Evolutionary conservation across 805 yeast genomes (phyloP), one percentile per base, ranked within the genome.

Genomic region (Wickerhamiella allomyrinae): DNA sequence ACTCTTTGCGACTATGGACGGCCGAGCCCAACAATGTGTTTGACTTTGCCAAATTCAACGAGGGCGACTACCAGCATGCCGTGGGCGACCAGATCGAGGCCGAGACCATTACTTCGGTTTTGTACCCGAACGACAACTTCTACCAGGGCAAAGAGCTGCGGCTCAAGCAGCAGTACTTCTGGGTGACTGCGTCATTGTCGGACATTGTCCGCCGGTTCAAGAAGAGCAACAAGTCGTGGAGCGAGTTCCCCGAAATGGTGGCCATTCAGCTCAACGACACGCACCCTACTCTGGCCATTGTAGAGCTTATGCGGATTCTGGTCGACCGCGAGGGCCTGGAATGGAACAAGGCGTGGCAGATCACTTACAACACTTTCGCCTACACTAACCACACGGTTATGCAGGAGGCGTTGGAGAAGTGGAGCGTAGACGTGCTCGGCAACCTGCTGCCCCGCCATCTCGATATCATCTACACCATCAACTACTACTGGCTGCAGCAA

Each of bases 241-340:
- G 69, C 27, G 85, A 80, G 57, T 81, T 86, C 59, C 75, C 94
- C 15, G 89, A 82, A 46, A 77, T 78, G 57, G 74, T 84, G 47
- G 95, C 95, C 25, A 86, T 86, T 58, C 96, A 87, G 66, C 73
- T 87, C 60, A 86, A 86, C 59, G 96, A 86, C 59, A 86, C 96
- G 11, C 96, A 86, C 59, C 96, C 96, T 42, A 82, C 95, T 4
- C 65, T 86, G 55, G 95, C 95, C 3, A 69, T 87, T 56, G 91
- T 84, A 34, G 96, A 86, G 62, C 70, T 86, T 51, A 89, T 82
- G 66, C 73, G 96, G 63, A 72, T 87, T 41, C 66, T 86, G 44
- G 79, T 86, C 46, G 96, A 86, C 61, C 65, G 79, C 52, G 95
- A 87, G 65, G 77, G 77, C 41, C 67, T 86, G 44, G 71, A 66